These are phyloP conservation scores for Hemileccinum rubropunctum DNA, from an alignment of 768 basidiomycete genomes.

Conservation along the genomic window DNA sequence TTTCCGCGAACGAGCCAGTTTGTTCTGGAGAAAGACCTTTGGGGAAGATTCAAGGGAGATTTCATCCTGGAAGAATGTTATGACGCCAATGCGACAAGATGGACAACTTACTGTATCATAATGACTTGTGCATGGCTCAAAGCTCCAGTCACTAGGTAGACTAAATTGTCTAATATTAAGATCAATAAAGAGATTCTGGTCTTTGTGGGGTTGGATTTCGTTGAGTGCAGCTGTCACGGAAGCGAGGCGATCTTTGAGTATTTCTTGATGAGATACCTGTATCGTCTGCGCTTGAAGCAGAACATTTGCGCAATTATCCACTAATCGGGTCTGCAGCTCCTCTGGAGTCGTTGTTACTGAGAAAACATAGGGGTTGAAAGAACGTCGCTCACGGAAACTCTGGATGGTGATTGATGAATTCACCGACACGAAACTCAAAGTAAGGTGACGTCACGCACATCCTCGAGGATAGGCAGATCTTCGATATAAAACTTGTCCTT, in stretches of 20 bases:
- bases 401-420: slow-evolving; percentile 35
- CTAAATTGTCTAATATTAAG: slow-evolving; percentile 67
- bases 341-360: slow-evolving; percentile 41
- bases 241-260: slow-evolving; percentile 49
- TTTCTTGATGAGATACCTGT: slow-evolving; percentile 56
- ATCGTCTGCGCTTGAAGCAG: slow-evolving; percentile 59
- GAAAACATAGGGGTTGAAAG: not conserved
- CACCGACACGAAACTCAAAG: slow-evolving; percentile 6
- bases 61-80: slow-evolving; percentile 25
- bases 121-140: slow-evolving; percentile 70
- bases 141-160: slow-evolving; percentile 63
- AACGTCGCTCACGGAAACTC: slow-evolving; percentile 59
- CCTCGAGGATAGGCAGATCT: slow-evolving; percentile 66
- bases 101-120: slow-evolving; percentile 68
- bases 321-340: slow-evolving; percentile 63
- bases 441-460: slow-evolving; percentile 47
- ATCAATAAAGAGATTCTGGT: slow-evolving; percentile 71
- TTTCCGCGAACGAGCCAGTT: slow-evolving; percentile 52
- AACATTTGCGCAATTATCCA: slow-evolving; percentile 52
- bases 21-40: slow-evolving; percentile 81
- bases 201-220: slow-evolving; percentile 53
- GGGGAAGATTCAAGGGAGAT: slow-evolving; percentile 67
- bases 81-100: not conserved
- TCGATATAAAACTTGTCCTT: slow-evolving; percentile 72
- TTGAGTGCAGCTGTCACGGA: slow-evolving; percentile 47